Evolutionary conservation across 805 yeast species (phyloP), one percentile per base, ranked within the genome.

Genomic region (Myxozyma sirexii): DNA sequence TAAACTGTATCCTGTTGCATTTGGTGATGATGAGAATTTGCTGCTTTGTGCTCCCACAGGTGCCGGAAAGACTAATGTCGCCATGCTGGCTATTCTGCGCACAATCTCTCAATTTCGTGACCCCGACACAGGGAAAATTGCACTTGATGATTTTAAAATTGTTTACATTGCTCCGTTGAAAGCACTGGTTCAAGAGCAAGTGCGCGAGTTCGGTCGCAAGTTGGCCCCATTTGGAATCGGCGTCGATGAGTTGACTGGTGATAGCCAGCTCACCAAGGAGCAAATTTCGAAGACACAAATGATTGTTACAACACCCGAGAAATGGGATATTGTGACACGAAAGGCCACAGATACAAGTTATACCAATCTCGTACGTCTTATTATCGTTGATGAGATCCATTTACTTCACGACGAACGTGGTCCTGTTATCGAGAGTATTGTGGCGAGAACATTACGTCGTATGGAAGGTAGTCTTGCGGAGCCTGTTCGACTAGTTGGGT

Each of bases 41-140:
- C 79, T 83, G 2, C 72, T 82, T 12, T 77, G 83, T 48, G 75
- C 86, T 3, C 86, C 87, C 0, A 81, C 86, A 0, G 86, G 86
- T 0, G 82, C 87, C 0, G 86, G 87, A 0, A 83, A 83, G 64
- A 82, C 86, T 0, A 94, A 94, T 71, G 97, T 94, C 29, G 99
- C 99, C 0, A 82, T 78, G 0, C 69, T 83, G 3, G 81, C 81
- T 64, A 85, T 82, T 64, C 66, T 83, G 47, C 83, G 84, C 0
- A 79, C 83, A 2, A 62, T 81, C 24, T 69, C 76, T 8, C 83
- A 94, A 85, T 74, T 94, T 47, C 58, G 67, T 8, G 60, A 64
- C 45, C 98, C 98, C 0, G 99, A 94, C 70, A 54, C 66, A 2
- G 42, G 69, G 74, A 6, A 66, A 76, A 29, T 62, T 27, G 62